Conservation (phyloP, 2,329 filamentous ascomycete genomes). For the Cladophialophora bantiana region DNA sequence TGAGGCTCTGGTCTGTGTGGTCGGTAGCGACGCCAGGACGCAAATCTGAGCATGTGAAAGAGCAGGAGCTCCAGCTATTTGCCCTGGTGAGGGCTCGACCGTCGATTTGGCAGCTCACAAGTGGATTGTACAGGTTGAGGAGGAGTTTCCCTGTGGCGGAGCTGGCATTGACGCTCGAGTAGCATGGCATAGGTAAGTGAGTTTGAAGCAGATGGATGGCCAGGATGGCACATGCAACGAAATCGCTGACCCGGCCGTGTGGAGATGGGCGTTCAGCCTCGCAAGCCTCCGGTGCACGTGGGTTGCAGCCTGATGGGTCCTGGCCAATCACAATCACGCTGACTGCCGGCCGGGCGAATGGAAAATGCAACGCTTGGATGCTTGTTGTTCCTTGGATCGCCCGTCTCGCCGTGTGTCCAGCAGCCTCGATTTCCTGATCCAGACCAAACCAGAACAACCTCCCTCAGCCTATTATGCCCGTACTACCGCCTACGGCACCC, state of each 20-base stretch:
- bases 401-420: not conserved
- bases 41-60: constrained; percentile 3
- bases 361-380: constrained; percentile 15
- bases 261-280: constrained; percentile 15
- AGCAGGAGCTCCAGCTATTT: not conserved
- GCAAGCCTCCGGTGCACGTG: not conserved
- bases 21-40: not conserved
- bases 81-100: not conserved
- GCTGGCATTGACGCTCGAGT: not conserved
- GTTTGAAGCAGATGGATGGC: not conserved
- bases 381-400: not conserved
- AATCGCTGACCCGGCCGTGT: not conserved
- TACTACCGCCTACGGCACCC: not conserved
- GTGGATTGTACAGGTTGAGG: not conserved
- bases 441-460: constrained; percentile 5
- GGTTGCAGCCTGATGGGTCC: constrained; percentile 13
- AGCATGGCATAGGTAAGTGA: not conserved
- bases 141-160: not conserved
- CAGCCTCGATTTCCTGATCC: constrained; percentile 12
- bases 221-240: constrained; percentile 5
- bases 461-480: not conserved
- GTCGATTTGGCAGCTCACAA: not conserved
- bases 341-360: constrained; percentile 28
- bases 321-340: constrained; percentile 3
- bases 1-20: not conserved